Conservation (phyloP, 306 rosid species). For the Rosa multiflora region DNA sequence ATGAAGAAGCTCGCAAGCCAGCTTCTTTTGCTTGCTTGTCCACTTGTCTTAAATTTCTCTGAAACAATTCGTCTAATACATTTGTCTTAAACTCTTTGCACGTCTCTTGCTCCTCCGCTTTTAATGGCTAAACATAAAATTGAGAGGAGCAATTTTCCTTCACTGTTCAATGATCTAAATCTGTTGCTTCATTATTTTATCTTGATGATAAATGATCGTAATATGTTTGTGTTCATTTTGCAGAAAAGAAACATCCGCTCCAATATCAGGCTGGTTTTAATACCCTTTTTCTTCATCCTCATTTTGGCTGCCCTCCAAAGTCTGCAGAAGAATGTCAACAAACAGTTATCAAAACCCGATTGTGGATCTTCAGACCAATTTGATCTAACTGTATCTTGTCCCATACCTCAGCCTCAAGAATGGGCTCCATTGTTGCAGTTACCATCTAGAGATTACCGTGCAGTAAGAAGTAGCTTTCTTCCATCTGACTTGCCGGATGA, state of each 20-base stretch:
- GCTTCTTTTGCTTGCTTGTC: not conserved
- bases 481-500: slow-evolving; percentile 56
- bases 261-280: slow-evolving; percentile 49
- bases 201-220: not conserved
- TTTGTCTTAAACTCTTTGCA: not conserved
- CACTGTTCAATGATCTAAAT: not conserved
- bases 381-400: slow-evolving; percentile 38
- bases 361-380: not conserved
- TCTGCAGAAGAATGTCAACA: not conserved
- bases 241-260: slow-evolving; percentile 70
- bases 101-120: not conserved
- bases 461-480: slow-evolving; percentile 45
- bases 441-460: slow-evolving; percentile 54
- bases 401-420: slow-evolving; percentile 48
- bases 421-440: slow-evolving; percentile 73
- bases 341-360: not conserved
- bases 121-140: not conserved
- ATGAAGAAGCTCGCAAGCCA: no score
- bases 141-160: not conserved
- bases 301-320: not conserved
- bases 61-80: not conserved
- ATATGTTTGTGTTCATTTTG: slow-evolving; percentile 2
- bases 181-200: not conserved
- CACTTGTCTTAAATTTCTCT: not conserved
- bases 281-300: slow-evolving; percentile 48